Conservation (phyloP, 768 basidiomycete species). For the Coprinellus aureogranulatus region DNA sequence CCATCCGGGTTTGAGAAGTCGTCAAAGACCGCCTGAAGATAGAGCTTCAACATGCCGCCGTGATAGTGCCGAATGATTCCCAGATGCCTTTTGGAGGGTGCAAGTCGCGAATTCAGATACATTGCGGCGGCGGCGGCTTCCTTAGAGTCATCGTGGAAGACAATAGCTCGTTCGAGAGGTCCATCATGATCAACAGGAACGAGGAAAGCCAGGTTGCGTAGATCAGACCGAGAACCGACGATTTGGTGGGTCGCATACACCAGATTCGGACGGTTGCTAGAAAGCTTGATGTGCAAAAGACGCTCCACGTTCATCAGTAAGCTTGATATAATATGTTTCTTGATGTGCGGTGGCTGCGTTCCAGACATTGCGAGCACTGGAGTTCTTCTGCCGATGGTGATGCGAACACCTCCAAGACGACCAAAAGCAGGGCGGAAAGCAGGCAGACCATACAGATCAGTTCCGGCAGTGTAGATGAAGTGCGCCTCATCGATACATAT, state of each 20-base stretch:
- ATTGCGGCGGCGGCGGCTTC: neutral
- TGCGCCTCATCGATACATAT: constrained; percentile 25
- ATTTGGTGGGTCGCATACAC: constrained; percentile 15
- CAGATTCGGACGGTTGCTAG: constrained; percentile 12
- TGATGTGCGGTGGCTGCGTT: constrained; percentile 23
- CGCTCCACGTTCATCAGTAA: constrained; percentile 9
- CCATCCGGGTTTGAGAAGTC: constrained; percentile 17
- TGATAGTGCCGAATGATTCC: constrained; percentile 26
- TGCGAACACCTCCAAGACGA: constrained; percentile 12
- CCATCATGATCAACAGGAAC: too few relatives aligned
- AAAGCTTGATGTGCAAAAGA: constrained; percentile 8
- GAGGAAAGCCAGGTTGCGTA: constrained; percentile 12
- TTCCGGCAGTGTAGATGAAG: constrained; percentile 18
- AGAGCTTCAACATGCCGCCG: constrained; percentile 24
- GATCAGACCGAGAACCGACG: constrained; percentile 9
- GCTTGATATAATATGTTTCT: constrained; percentile 10
- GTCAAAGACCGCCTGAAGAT: constrained; percentile 15
- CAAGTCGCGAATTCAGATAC: constrained; percentile 8
- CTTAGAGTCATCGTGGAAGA: constrained; percentile 13
- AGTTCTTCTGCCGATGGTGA: constrained; percentile 6
- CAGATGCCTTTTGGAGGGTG: neutral
- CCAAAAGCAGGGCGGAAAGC: constrained; percentile 26
- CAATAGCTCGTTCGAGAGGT: too few relatives aligned
- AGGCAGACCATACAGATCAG: constrained; percentile 16
- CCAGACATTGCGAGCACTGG: constrained; percentile 18